phyloP scores from a whole-genome alignment of 1,284 basidiomycete genomes.

The Trichosporon ovoides region DNA sequence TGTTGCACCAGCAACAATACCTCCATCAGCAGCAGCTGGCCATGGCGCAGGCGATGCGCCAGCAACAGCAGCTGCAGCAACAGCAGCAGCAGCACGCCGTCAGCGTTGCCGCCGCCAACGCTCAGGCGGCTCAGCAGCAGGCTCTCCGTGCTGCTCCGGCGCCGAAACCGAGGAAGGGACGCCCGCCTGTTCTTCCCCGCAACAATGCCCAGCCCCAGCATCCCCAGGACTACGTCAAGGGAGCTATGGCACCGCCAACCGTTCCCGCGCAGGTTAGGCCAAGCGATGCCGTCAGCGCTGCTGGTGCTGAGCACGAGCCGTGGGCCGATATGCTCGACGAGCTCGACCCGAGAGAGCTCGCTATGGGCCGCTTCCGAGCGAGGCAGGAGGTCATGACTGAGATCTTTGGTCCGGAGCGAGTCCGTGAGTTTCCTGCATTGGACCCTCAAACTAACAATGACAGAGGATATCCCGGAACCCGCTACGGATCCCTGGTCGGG shows the following conservation, averaged over 20 bases:
- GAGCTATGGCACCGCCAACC: conserved; percentile 12
- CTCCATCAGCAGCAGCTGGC: conserved; percentile 2
- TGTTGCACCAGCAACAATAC: conserved; percentile 22
- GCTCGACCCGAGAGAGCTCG: conserved; percentile 41
- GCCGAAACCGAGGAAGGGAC: background rate
- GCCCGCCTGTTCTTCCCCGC: background rate
- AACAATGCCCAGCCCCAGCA: background rate
- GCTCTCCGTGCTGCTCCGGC: conserved; percentile 1
- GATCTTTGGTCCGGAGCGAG: conserved; percentile 40
- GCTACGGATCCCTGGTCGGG: conserved; percentile 34
- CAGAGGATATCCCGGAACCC: conserved; percentile 14
- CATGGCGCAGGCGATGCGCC: background rate
- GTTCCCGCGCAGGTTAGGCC: background rate
- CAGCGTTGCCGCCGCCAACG: background rate
- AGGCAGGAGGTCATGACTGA: conserved; percentile 43
- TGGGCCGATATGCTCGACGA: conserved; percentile 45
- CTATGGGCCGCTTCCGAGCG: conserved; percentile 40
- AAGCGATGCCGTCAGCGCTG: background rate
- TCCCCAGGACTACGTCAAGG: conserved; percentile 27
- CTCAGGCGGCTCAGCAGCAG: background rate
- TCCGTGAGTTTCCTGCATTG: conserved; percentile 29
- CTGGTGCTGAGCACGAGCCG: conserved; percentile 28
- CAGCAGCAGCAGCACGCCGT: conserved; percentile 23
- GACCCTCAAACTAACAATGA: background rate
- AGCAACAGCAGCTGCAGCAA: background rate